Evolutionary conservation across 1,284 basidiomycete species (phyloP).

Genomic region (Tilletia walkeri): DNA sequence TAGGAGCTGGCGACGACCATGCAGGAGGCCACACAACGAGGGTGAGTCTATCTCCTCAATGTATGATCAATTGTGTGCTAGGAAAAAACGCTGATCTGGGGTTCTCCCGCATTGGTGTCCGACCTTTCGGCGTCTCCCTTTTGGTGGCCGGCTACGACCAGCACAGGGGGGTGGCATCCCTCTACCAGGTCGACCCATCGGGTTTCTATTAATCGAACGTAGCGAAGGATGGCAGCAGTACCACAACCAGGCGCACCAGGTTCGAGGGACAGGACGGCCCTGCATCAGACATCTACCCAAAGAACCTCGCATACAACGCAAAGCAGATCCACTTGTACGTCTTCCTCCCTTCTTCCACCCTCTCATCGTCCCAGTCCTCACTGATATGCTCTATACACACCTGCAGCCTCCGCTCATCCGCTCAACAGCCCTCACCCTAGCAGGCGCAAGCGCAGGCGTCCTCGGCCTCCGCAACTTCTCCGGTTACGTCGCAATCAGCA

Average conservation of each 20-base stretch:
- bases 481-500: constrained; percentile 30
- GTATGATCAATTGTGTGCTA: background rate
- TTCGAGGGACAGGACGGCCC: background rate
- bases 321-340: constrained; percentile 49
- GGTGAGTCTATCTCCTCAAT: constrained; percentile 63
- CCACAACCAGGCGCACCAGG: background rate
- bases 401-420: constrained; percentile 23
- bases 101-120: constrained; percentile 72
- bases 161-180: constrained; percentile 75
- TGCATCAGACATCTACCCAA: constrained; percentile 29
- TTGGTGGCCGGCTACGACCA: constrained; percentile 94
- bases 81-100: background rate
- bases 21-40: constrained; percentile 98
- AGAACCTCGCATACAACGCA: constrained; percentile 44
- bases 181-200: constrained; percentile 98
- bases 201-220: constrained; percentile 66
- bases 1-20: constrained; percentile 97
- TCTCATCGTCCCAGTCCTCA: background rate
- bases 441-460: constrained; percentile 45
- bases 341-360: background rate
- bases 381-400: too few relatives aligned
- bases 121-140: constrained; percentile 94
- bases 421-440: constrained; percentile 44
- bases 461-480: constrained; percentile 49
- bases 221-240: background rate